phyloP scores from a whole-genome alignment of 140 eudicot genomes.

The Flaveria floridana region DNA sequence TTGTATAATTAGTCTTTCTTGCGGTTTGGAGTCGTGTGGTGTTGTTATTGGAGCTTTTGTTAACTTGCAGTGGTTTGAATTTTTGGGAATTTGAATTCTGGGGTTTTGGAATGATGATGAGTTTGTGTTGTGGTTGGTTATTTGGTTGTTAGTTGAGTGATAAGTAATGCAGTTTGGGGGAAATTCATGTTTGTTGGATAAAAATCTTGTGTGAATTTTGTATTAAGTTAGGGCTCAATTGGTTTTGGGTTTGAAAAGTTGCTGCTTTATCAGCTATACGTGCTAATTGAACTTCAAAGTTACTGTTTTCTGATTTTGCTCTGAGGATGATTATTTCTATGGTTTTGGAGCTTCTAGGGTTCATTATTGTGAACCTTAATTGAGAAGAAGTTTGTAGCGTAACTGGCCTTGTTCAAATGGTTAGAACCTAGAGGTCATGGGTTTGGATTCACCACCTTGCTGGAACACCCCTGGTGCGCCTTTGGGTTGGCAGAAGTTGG shows the following conservation, averaged over 20 bases:
- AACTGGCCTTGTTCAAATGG: neutral
- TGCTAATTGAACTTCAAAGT: constrained; percentile 19
- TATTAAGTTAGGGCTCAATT: constrained; percentile 36
- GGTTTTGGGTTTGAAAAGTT: constrained; percentile 12
- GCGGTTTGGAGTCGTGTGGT: neutral
- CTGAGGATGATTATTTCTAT: neutral
- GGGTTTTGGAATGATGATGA: neutral
- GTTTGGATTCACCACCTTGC: neutral
- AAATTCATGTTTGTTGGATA: constrained; percentile 12
- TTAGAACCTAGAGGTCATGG: neutral
- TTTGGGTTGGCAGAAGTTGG: no score
- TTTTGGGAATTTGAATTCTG: constrained; percentile 20
- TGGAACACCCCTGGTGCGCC: neutral
- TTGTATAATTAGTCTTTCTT: neutral
- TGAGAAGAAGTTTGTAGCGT: neutral
- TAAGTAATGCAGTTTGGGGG: constrained; percentile 25
- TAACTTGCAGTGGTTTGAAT: constrained; percentile 20
- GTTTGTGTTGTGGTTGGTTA: constrained; percentile 15
- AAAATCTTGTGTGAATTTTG: constrained; percentile 23
- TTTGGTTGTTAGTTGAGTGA: constrained; percentile 6
- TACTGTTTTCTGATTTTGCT: constrained; percentile 22
- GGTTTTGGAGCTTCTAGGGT: constrained; percentile 18
- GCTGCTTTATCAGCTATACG: constrained; percentile 14
- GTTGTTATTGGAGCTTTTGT: neutral
- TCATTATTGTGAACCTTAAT: constrained; percentile 9